Conservation (phyloP, 768 basidiomycete species). For the Boletus rubescentipes region DNA sequence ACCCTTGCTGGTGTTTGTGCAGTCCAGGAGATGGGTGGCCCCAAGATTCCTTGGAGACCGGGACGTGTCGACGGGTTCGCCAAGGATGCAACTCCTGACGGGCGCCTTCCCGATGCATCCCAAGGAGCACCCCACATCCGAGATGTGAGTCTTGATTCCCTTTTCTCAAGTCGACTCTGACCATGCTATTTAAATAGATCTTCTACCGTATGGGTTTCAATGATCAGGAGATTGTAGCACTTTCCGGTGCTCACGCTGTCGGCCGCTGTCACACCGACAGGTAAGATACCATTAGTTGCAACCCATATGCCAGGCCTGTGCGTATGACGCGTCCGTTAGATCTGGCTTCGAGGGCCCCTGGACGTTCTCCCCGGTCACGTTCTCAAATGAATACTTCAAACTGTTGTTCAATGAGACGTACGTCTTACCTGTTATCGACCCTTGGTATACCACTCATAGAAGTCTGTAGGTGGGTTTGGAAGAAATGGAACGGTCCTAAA, state of each 20-base stretch:
- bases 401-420: constrained; percentile 86
- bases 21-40: constrained; percentile 91
- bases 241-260: constrained; percentile 91
- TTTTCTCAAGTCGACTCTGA: not conserved
- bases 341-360: constrained; percentile 90
- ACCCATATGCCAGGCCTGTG: not conserved
- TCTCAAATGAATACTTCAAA: constrained; percentile 85
- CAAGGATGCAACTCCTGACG: constrained; percentile 75
- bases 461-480: constrained; percentile 77
- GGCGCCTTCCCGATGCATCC: constrained; percentile 84
- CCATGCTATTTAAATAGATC: constrained; percentile 36
- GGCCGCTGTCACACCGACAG: constrained; percentile 91
- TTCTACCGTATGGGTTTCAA: constrained; percentile 88
- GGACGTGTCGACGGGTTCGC: constrained; percentile 88
- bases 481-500: constrained; percentile 92
- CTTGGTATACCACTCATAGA: not conserved
- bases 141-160: constrained; percentile 43
- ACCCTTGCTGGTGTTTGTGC: constrained; percentile 93
- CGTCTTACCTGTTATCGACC: constrained; percentile 4
- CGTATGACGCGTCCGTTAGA: constrained; percentile 26
- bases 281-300: constrained; percentile 31
- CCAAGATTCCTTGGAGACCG: constrained; percentile 90
- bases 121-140: constrained; percentile 86
- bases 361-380: constrained; percentile 90
- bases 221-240: constrained; percentile 96